Evolutionary conservation across 2,329 filamentous ascomycete genomes (phyloP).

Genomic region (Metarhizium robertsii): DNA sequence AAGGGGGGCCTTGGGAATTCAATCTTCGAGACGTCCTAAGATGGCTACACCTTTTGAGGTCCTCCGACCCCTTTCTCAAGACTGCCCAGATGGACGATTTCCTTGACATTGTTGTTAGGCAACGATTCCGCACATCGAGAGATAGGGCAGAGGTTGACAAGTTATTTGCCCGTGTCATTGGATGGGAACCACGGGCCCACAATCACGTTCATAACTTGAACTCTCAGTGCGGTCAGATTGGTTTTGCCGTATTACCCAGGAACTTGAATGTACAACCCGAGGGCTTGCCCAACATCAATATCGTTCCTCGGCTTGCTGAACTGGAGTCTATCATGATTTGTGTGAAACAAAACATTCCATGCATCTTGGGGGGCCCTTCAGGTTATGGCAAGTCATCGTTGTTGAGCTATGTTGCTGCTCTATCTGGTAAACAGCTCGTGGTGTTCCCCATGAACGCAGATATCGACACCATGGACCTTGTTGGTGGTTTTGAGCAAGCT

Average conservation of each 20-base stretch:
- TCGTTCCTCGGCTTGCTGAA: conserved; percentile 52
- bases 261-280: conserved; percentile 44
- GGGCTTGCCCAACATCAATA: conserved; percentile 39
- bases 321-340: conserved; percentile 84
- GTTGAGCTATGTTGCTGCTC: conserved; percentile 69
- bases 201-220: conserved; percentile 66
- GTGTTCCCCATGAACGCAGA: conserved; percentile 90
- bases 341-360: conserved; percentile 77
- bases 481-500: conserved; percentile 92
- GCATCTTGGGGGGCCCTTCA: conserved; percentile 77
- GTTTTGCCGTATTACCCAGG: conserved; percentile 61
- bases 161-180: conserved; percentile 60
- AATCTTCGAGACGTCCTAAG: conserved; percentile 84
- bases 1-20: conserved; percentile 86
- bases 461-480: conserved; percentile 92
- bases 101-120: conserved; percentile 71
- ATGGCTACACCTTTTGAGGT: conserved; percentile 62
- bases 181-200: conserved; percentile 38
- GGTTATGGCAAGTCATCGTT: conserved; percentile 81
- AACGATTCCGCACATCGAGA: conserved; percentile 67
- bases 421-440: conserved; percentile 65
- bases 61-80: conserved; percentile 48
- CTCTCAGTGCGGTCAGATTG: conserved; percentile 62
- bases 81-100: conserved; percentile 61
- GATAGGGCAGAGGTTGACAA: conserved; percentile 59